These are phyloP conservation scores for Sporothrix protearum DNA, from an alignment of 2,329 filamentous ascomycete species.

Conservation along the genomic window DNA sequence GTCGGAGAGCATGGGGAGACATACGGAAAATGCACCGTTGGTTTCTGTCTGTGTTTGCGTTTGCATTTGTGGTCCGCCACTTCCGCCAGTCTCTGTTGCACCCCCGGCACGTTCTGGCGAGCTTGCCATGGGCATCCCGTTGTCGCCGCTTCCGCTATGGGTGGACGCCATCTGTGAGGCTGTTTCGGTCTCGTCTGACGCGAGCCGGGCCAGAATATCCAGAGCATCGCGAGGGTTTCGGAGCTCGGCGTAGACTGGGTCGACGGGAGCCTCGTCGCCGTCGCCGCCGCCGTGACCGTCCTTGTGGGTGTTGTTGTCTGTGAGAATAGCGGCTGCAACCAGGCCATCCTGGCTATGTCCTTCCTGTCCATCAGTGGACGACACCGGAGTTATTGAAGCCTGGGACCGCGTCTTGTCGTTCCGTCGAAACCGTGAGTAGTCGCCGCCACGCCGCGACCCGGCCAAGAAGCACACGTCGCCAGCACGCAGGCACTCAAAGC, in stretches of 20 bases:
- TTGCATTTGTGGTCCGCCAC: no score
- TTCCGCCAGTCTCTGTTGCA: background rate
- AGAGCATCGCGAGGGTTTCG: background rate
- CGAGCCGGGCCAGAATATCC: background rate
- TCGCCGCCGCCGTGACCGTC: background rate
- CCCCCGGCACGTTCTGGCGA: background rate
- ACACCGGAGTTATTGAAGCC: background rate
- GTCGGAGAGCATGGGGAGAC: background rate
- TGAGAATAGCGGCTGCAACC: background rate
- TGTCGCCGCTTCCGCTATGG: background rate
- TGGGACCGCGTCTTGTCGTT: background rate
- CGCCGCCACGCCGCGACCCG: constrained; percentile 7
- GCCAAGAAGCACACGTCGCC: constrained; percentile 7
- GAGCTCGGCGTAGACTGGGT: background rate
- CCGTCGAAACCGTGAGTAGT: constrained; percentile 13
- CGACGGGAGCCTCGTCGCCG: background rate
- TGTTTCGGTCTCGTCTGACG: background rate
- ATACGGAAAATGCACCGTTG: background rate
- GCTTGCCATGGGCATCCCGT: background rate
- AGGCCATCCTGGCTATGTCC: background rate
- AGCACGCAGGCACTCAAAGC: background rate
- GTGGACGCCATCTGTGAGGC: background rate
- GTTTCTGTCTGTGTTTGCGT: background rate
- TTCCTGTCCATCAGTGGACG: background rate
- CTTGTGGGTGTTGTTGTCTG: background rate